phyloP scores from a whole-genome alignment of 352 stramenopile species.

The Phytophthora sansomeana region DNA sequence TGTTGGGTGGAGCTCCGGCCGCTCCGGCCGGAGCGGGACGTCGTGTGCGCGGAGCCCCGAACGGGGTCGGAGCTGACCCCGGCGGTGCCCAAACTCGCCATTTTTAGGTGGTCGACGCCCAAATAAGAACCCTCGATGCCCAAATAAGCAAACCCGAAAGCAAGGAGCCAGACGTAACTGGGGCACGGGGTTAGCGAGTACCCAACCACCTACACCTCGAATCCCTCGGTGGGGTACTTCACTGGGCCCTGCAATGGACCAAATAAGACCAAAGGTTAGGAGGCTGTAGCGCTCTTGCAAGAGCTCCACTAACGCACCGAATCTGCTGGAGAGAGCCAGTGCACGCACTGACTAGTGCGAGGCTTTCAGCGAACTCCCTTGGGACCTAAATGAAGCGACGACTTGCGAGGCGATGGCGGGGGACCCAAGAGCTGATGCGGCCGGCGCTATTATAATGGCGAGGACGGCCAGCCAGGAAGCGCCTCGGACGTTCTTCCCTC shows the following conservation, averaged over 20 bases:
- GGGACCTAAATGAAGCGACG: too few species aligned
- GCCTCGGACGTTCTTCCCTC: constrained; percentile 18
- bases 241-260: not conserved
- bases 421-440: too few species aligned
- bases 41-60: constrained; percentile 22
- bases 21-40: constrained; percentile 19
- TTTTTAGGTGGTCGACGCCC: not conserved
- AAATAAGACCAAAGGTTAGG: too few species aligned
- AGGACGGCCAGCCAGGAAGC: constrained; percentile 7
- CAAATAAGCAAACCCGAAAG: too few species aligned
- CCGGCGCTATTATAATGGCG: not conserved
- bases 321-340: too few species aligned
- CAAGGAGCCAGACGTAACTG: too few species aligned
- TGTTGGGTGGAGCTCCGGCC: constrained; percentile 14
- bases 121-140: constrained; percentile 11
- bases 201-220: not conserved
- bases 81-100: constrained; percentile 16
- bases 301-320: too few species aligned
- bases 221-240: not conserved
- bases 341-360: too few species aligned
- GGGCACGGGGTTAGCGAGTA: too few species aligned
- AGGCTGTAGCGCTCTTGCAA: too few species aligned
- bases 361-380: too few species aligned
- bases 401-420: too few species aligned
- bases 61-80: not conserved